These are phyloP conservation scores for Prunus campanulata DNA, from an alignment of 306 rosid species.

Conservation along the genomic window DNA sequence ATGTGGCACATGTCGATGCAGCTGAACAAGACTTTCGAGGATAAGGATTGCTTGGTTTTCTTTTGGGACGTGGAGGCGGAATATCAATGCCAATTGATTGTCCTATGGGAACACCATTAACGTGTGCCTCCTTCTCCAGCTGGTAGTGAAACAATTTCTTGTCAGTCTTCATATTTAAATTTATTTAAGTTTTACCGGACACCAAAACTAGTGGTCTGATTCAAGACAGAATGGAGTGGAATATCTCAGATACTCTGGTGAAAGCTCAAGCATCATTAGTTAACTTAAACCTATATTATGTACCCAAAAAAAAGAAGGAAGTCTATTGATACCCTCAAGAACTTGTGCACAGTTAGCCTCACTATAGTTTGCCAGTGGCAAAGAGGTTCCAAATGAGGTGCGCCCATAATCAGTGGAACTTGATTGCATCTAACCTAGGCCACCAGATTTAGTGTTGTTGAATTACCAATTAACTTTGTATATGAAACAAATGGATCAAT, in stretches of 20 bases:
- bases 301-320: background rate
- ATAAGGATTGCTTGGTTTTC: slow-evolving; percentile 90
- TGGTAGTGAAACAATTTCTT: slow-evolving; percentile 35
- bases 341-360: background rate
- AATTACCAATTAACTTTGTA: slow-evolving; percentile 1
- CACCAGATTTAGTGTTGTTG: slow-evolving; percentile 6
- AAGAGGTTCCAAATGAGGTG: background rate
- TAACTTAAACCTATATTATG: too few species aligned
- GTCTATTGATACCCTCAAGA: background rate
- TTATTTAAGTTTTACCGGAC: background rate
- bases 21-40: slow-evolving; percentile 70
- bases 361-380: background rate
- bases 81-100: slow-evolving; percentile 77
- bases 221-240: slow-evolving; percentile 6
- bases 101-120: slow-evolving; percentile 72
- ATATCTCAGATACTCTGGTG: slow-evolving; percentile 22
- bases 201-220: background rate
- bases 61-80: slow-evolving; percentile 97
- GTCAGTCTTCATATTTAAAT: slow-evolving; percentile 19
- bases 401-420: background rate
- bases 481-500: background rate
- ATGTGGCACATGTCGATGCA: slow-evolving; percentile 44
- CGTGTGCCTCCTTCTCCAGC: slow-evolving; percentile 88
- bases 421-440: background rate
- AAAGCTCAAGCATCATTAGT: background rate